Conservation (phyloP, 768 basidiomycete genomes). For the Tricholoma hemisulphureum region DNA sequence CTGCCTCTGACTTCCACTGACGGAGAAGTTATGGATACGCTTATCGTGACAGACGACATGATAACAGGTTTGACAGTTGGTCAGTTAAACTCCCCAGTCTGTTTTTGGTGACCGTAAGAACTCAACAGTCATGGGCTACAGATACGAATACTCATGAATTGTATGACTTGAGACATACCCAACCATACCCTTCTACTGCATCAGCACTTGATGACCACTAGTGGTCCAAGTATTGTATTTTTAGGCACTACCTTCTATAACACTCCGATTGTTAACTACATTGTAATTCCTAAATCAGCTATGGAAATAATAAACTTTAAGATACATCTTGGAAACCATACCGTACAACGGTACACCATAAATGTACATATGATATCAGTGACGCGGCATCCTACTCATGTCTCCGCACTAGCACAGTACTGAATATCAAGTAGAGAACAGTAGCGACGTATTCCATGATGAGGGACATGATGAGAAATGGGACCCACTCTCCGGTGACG, state of each 20-base stretch:
- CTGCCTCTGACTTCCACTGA: not conserved
- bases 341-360: not conserved
- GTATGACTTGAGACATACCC: not conserved
- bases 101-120: not conserved
- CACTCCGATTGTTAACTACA: not conserved
- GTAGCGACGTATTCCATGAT: constrained; percentile 58
- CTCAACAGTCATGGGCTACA: not conserved
- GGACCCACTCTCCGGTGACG: constrained; percentile 53
- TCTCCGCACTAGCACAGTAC: constrained; percentile 40
- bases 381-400: constrained; percentile 14
- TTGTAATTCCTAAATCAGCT: not conserved
- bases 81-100: not conserved
- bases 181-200: not conserved
- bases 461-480: constrained; percentile 58
- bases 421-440: constrained; percentile 46
- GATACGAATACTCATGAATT: constrained; percentile 3
- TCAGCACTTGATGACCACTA: not conserved
- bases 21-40: constrained; percentile 5
- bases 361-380: not conserved
- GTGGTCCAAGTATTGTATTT: not conserved
- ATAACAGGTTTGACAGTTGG: constrained; percentile 1
- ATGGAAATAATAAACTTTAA: too few species aligned
- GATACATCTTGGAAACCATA: not conserved
- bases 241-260: not conserved
- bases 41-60: constrained; percentile 5